These are phyloP conservation scores for Cicer bijugum DNA, from an alignment of 306 rosid genomes.

Conservation along the genomic window DNA sequence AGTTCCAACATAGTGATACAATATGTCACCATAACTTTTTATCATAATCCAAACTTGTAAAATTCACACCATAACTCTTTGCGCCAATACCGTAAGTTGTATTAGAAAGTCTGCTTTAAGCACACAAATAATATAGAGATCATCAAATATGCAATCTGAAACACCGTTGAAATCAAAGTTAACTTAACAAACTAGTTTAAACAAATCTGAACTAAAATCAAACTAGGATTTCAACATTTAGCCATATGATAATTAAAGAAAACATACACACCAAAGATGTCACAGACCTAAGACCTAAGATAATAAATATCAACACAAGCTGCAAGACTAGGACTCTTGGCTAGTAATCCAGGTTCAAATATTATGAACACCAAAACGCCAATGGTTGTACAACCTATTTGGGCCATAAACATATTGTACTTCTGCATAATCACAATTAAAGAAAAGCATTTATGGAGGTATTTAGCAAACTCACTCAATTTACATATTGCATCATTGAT, in stretches of 20 bases:
- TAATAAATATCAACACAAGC: slow-evolving; percentile 40
- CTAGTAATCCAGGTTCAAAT: background rate
- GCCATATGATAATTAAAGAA: too few species aligned
- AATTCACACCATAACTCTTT: slow-evolving; percentile 5
- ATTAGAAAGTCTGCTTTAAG: too few species aligned
- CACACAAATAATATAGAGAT: too few species aligned
- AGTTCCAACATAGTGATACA: slow-evolving; percentile 11
- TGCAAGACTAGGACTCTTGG: slow-evolving; percentile 56
- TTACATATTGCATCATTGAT: background rate
- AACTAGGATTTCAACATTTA: too few species aligned
- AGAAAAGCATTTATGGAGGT: background rate
- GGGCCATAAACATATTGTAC: slow-evolving; percentile 83
- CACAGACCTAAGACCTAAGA: too few species aligned
- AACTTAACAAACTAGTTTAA: too few species aligned
- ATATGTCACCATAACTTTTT: slow-evolving; percentile 1
- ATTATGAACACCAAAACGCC: slow-evolving; percentile 69
- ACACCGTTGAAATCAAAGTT: too few species aligned
- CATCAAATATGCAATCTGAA: too few species aligned
- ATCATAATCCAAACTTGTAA: slow-evolving; percentile 12
- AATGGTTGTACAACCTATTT: slow-evolving; percentile 89
- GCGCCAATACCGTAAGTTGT: too few species aligned
- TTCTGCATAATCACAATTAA: slow-evolving; percentile 57
- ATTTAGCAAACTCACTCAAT: background rate
- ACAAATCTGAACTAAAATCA: too few species aligned
- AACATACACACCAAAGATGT: too few species aligned